phyloP scores from a whole-genome alignment of 1,284 basidiomycete genomes.

The Trametes sp. region DNA sequence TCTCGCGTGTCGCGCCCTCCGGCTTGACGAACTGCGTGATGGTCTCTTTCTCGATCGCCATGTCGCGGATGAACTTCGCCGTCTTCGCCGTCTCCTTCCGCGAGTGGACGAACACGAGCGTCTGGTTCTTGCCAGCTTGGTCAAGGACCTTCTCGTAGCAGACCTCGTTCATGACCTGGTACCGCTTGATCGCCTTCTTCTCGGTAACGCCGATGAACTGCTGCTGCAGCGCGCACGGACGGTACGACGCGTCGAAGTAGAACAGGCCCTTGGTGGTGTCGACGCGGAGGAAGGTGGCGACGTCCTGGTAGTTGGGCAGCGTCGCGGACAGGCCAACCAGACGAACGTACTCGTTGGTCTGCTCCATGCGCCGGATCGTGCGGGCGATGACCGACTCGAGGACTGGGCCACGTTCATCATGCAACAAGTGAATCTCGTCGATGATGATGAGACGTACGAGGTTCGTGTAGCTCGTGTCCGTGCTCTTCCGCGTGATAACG shows the following conservation, averaged over 20 bases:
- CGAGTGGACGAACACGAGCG: slow-evolving; percentile 97
- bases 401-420: slow-evolving; percentile 98
- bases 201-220: slow-evolving; percentile 98
- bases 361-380: slow-evolving; percentile 95
- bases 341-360: slow-evolving; percentile 91
- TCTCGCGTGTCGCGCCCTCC: slow-evolving; percentile 88
- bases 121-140: slow-evolving; percentile 91
- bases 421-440: slow-evolving; percentile 97
- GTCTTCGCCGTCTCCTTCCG: slow-evolving; percentile 99
- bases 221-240: slow-evolving; percentile 95
- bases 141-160: slow-evolving; percentile 99
- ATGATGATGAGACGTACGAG: slow-evolving; percentile 97
- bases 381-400: slow-evolving; percentile 93
- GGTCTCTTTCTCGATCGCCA: slow-evolving; percentile 96
- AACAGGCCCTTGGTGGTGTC: slow-evolving; percentile 94
- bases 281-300: slow-evolving; percentile 98
- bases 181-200: slow-evolving; percentile 99
- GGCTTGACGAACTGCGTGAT: slow-evolving; percentile 95
- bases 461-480: slow-evolving; percentile 97
- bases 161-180: slow-evolving; percentile 98
- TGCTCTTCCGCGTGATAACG: slow-evolving; percentile 97
- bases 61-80: slow-evolving; percentile 93
- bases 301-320: slow-evolving; percentile 97
- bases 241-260: slow-evolving; percentile 95
- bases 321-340: slow-evolving; percentile 97